Evolutionary conservation across 768 basidiomycete species (phyloP).

Genomic region (Lentinula sp.): DNA sequence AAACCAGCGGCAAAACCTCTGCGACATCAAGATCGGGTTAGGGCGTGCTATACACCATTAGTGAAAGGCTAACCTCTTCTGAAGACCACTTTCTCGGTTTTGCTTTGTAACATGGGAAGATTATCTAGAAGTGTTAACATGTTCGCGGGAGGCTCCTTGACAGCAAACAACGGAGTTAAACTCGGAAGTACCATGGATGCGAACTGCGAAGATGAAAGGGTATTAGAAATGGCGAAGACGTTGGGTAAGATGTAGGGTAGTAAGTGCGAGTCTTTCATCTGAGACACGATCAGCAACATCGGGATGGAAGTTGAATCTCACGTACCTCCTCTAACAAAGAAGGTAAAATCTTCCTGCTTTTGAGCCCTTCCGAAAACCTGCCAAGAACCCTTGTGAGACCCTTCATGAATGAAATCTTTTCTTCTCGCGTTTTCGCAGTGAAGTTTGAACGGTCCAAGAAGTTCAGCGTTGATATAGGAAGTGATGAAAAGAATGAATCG

Average conservation of each 20-base stretch:
- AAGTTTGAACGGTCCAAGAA: conserved; percentile 96
- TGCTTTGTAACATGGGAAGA: conserved; percentile 77
- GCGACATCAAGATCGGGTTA: background rate
- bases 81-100: conserved; percentile 83
- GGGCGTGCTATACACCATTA: background rate
- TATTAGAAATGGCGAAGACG: conserved; percentile 82
- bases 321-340: conserved; percentile 87
- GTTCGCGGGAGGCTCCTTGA: conserved; percentile 96
- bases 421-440: conserved; percentile 88
- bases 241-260: conserved; percentile 95
- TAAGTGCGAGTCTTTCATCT: conserved; percentile 94
- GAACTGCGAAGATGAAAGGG: conserved; percentile 77
- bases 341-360: conserved; percentile 85
- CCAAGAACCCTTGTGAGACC: conserved; percentile 77
- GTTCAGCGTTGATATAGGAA: conserved; percentile 93
- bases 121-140: conserved; percentile 94
- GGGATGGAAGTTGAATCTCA: background rate
- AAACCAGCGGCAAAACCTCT: conserved; percentile 97
- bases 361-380: conserved; percentile 82
- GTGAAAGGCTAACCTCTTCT: conserved; percentile 65
- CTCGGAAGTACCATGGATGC: conserved; percentile 76
- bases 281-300: background rate
- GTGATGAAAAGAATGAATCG: conserved; percentile 89
- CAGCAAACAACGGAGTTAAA: conserved; percentile 80
- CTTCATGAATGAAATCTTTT: conserved; percentile 95